Base-by-base conservation (phyloP, 805 yeast genomes). In the Komagataella pastoris region DNA sequence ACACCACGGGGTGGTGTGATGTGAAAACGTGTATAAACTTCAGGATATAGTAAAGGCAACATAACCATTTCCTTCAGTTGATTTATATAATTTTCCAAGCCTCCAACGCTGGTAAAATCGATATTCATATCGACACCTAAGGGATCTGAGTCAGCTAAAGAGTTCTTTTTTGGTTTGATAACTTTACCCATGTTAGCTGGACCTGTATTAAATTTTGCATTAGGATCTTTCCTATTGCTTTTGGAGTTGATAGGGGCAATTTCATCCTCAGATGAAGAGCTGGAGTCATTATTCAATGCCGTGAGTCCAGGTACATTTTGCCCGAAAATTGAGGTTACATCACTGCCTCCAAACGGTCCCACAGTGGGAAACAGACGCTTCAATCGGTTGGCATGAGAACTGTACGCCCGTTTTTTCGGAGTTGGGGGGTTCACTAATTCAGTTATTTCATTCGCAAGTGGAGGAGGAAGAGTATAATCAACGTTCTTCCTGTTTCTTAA, bases 1-100 rank as follows among this genome's bases (percentile, higher is more conserved):
- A 93, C 99, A 55, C 99, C 99, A 57, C 99, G 73, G 17, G 99
- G 99, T 1, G 99, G 98, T 0, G 97, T 88, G 43, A 91, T 88
- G 53, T 81, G 83, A 61, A 93, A 93, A 63, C 82, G 81, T 57
- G 88, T 85, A 62, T 91, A 93, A 7, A 93, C 76, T 63, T 93
- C 99, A 1, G 99, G 99, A 59, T 93, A 93, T 51, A 90, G 68
- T 56, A 93, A 70, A 0, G 99, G 99, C 52, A 93, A 69, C 1
- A 96, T 88, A 4, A 93, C 95, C 99, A 93, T 93, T 67, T 93
- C 99, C 60, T 93, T 93, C 55, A 93, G 74, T 65, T 91, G 97
- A 59, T 86, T 81, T 56, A 93, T 88, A 64, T 91, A 91, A 59
- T 82, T 83, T 59, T 87, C 95, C 52, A 93, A 74, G 1, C 99